Percentiles rank a stretch among this genome's conserved stretches.
These are phyloP conservation scores for Geranium incanum DNA, from an alignment of 441 rosid genomes.

Conservation along the genomic window DNA sequence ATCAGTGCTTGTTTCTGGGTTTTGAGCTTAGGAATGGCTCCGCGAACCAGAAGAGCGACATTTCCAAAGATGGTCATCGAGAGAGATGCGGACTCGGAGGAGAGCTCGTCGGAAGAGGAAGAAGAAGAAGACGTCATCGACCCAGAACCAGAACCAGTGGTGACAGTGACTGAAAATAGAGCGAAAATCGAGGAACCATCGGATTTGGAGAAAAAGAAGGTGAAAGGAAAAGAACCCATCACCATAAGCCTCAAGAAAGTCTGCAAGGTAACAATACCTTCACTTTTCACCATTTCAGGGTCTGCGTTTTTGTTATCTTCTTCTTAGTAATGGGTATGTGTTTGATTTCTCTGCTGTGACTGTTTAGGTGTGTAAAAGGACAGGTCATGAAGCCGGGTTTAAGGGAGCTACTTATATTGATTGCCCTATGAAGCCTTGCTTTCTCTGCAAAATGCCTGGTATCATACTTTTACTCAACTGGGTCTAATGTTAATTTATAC, in stretches of 20 bases:
- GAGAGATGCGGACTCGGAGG: constrained; percentile 67
- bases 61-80: constrained; percentile 58
- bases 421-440: constrained; percentile 94
- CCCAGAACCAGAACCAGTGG: constrained; percentile 26
- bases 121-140: constrained; percentile 21
- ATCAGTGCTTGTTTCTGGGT: no score
- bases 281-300: background rate
- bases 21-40: constrained; percentile 32
- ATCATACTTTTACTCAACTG: background rate
- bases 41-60: constrained; percentile 33
- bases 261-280: constrained; percentile 53
- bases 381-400: constrained; percentile 96
- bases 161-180: constrained; percentile 24
- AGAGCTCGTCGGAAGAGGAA: constrained; percentile 52
- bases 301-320: background rate
- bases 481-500: background rate
- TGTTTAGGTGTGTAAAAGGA: constrained; percentile 66
- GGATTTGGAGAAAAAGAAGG: constrained; percentile 21
- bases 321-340: background rate
- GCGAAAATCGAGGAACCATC: constrained; percentile 29
- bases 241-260: constrained; percentile 83
- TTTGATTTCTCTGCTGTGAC: constrained; percentile 11
- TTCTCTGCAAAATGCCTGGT: constrained; percentile 96
- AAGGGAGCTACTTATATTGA: constrained; percentile 86
- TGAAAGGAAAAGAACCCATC: constrained; percentile 62